These are phyloP conservation scores for Truncatella angustata DNA, from an alignment of 2,329 filamentous ascomycete genomes.

Conservation along the genomic window DNA sequence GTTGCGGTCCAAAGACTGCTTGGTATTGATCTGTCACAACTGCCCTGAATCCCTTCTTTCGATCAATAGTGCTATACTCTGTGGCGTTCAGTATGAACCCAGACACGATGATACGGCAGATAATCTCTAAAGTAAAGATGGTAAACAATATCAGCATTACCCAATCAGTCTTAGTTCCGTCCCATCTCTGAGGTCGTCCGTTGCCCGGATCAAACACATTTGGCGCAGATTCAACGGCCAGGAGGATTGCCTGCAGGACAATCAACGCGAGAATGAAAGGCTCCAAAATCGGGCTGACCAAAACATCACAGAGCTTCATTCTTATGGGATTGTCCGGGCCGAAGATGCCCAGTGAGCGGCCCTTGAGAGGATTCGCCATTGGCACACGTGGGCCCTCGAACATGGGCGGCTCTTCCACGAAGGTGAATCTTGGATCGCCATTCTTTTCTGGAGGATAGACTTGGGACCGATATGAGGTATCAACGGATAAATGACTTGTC, in stretches of 20 bases:
- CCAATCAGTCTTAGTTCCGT: slow-evolving; percentile 67
- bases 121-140: slow-evolving; percentile 84
- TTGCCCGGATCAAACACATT: slow-evolving; percentile 66
- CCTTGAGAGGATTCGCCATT: slow-evolving; percentile 75
- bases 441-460: slow-evolving; percentile 47
- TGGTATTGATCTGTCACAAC: slow-evolving; percentile 75
- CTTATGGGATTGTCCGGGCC: slow-evolving; percentile 74
- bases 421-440: slow-evolving; percentile 28
- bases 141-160: slow-evolving; percentile 79
- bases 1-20: slow-evolving; percentile 77
- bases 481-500: slow-evolving; percentile 42
- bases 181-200: slow-evolving; percentile 63
- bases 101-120: slow-evolving; percentile 84
- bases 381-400: slow-evolving; percentile 30
- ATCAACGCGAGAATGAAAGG: slow-evolving; percentile 85
- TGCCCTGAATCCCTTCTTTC: slow-evolving; percentile 69
- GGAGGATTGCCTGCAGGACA: slow-evolving; percentile 80
- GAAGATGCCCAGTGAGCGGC: slow-evolving; percentile 83
- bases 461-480: slow-evolving; percentile 54
- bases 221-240: slow-evolving; percentile 77
- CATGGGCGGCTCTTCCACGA: slow-evolving; percentile 21
- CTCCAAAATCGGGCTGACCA: slow-evolving; percentile 85
- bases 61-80: slow-evolving; percentile 89
- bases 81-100: slow-evolving; percentile 87
- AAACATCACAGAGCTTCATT: slow-evolving; percentile 72